phyloP scores from a whole-genome alignment of 768 basidiomycete genomes.

The Paxillus ammoniavirescens region DNA sequence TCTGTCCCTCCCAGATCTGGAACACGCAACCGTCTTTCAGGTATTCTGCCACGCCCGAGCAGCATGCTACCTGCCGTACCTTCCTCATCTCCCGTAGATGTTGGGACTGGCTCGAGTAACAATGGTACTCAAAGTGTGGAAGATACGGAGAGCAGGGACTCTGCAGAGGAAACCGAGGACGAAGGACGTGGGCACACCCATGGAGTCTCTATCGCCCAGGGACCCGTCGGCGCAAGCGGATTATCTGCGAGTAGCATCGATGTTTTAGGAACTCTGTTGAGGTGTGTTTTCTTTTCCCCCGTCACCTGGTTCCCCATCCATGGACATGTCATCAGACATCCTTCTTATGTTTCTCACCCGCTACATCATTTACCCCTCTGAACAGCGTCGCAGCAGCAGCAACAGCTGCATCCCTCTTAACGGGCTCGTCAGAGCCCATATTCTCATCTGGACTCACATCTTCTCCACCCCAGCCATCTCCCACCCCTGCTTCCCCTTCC shows the following conservation, averaged over 20 bases:
- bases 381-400: constrained; percentile 85
- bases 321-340: background rate
- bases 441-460: constrained; percentile 55
- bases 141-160: background rate
- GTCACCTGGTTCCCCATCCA: background rate
- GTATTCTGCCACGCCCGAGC: constrained; percentile 37
- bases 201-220: constrained; percentile 25
- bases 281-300: constrained; percentile 43
- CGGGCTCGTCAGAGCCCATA: constrained; percentile 66
- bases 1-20: constrained; percentile 29
- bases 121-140: constrained; percentile 5
- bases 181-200: constrained; percentile 19
- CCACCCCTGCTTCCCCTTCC: constrained; percentile 12
- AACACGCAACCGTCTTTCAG: constrained; percentile 34
- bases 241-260: constrained; percentile 77
- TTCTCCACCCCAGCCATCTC: constrained; percentile 17
- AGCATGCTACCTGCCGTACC: constrained; percentile 30
- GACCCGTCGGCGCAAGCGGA: constrained; percentile 29
- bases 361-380: background rate
- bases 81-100: constrained; percentile 7
- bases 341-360: background rate
- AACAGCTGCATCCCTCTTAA: constrained; percentile 83
- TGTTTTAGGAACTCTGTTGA: constrained; percentile 78
- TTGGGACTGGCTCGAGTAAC: constrained; percentile 1
- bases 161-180: constrained; percentile 11